phyloP scores from a whole-genome alignment of 2,329 filamentous ascomycete species.

The Alternaria sp. region DNA sequence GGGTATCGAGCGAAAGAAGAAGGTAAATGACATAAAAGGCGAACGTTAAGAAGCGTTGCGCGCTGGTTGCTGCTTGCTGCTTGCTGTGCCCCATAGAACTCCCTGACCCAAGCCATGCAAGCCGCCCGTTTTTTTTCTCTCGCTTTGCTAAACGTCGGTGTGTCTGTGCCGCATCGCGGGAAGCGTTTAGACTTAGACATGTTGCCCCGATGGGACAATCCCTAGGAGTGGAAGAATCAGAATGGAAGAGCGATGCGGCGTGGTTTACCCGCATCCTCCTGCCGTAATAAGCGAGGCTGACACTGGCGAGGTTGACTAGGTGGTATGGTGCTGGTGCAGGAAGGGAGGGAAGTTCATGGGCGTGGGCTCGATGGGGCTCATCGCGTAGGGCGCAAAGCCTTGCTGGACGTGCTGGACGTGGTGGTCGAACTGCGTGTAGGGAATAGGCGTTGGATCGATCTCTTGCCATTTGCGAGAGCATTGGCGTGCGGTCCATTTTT shows the following conservation, averaged over 20 bases:
- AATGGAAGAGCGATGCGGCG: not conserved
- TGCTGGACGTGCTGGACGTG: constrained; percentile 37
- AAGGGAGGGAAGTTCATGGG: constrained; percentile 36
- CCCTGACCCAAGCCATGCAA: constrained; percentile 1
- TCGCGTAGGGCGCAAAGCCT: constrained; percentile 42
- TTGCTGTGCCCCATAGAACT: constrained; percentile 2
- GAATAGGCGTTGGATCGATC: constrained; percentile 44
- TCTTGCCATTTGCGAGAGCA: constrained; percentile 61
- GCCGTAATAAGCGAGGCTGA: not conserved
- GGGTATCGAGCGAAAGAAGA: constrained; percentile 13
- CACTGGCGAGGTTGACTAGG: constrained; percentile 8
- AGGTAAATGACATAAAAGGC: constrained; percentile 1
- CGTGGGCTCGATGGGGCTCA: constrained; percentile 45
- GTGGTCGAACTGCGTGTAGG: constrained; percentile 44
- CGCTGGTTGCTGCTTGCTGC: not conserved
- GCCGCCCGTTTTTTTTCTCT: constrained; percentile 2
- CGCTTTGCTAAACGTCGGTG: constrained; percentile 2
- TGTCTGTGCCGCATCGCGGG: constrained; percentile 5
- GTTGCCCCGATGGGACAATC: not conserved
- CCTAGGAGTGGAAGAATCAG: not conserved
- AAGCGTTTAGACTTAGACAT: not conserved
- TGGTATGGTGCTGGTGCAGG: constrained; percentile 23
- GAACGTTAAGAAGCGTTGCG: not conserved
- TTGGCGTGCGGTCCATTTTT: constrained; percentile 59
- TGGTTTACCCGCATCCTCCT: not conserved